Conservation (phyloP, 2,329 filamentous ascomycete species). For the Botryotinia convoluta region DNA sequence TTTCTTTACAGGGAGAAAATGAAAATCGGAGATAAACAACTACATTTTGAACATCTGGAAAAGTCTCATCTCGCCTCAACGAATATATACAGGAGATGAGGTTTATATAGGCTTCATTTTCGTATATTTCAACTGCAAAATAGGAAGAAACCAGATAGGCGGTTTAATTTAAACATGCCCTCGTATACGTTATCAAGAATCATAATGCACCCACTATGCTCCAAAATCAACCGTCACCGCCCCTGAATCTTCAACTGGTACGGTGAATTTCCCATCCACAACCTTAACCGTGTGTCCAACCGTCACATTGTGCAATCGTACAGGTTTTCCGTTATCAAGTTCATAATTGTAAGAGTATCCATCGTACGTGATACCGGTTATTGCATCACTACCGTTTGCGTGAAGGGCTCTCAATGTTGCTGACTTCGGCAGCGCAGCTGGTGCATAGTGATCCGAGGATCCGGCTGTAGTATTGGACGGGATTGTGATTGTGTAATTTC, state of each 20-base stretch:
- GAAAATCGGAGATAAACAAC: background rate
- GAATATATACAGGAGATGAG: background rate
- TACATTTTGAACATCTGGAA: background rate
- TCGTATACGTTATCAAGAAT: background rate
- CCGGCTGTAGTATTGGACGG: conserved; percentile 18
- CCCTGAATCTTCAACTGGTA: conserved; percentile 46
- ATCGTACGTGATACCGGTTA: conserved; percentile 60
- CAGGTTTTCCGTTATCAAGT: conserved; percentile 52
- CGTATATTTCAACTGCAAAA: background rate
- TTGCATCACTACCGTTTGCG: conserved; percentile 63
- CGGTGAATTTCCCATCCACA: conserved; percentile 40
- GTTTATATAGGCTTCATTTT: no score
- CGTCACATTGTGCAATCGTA: conserved; percentile 55
- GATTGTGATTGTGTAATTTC: conserved; percentile 46
- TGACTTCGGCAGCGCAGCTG: conserved; percentile 19
- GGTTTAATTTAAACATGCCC: background rate
- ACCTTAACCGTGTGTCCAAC: conserved; percentile 45
- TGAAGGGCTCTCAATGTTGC: conserved; percentile 48
- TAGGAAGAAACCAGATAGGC: background rate
- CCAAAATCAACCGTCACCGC: conserved; percentile 35
- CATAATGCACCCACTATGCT: background rate
- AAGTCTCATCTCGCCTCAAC: background rate
- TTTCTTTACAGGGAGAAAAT: background rate
- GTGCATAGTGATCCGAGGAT: conserved; percentile 2
- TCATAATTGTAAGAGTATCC: conserved; percentile 62